Base-by-base conservation (phyloP, 345 rosid genomes). In the Citrus sp. region DNA sequence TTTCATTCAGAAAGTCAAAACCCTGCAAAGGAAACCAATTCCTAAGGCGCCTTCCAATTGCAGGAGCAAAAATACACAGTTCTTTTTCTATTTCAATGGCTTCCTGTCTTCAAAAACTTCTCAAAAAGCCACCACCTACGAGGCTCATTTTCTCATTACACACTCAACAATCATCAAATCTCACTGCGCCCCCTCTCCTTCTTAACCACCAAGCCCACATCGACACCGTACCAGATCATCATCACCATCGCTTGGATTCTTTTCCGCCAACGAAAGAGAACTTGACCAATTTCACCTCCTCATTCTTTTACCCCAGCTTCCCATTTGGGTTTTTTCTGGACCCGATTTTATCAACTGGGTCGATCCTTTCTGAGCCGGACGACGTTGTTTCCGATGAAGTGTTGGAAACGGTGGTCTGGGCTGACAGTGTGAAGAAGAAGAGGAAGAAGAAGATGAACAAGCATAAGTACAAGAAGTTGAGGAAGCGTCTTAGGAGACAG, bases 371-470 rank as follows among this genome's bases (percentile, higher is more conserved):
- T 49, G 85, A 79, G 25, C 37, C 66, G 28, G 76, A 73, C 21
- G 80, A 74, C 49, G 84, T 27, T 0, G 73, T 4, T 16, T 54
- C 69, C 5, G 70, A 81, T 27, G 76, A 68, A 46, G 83, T 63
- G 40, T 72, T 37, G 22, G 69, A 58, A 58, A 77, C 67, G 66
- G 0, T 90, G 74, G 0, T 88, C 74, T 80, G 92, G 87, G 89
- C 93, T 22, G 92, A 90, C 70, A 88, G 92, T 73, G 90, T 88
- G 80, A 90, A 90, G 88, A 90, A 90, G 87, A 90, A 88, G 85
- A 82, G 93, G 86, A 90, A 90, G 89, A 88, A 80, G 87, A 88
- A 90, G 88, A 90, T 90, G 93, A 90, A 88, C 87, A 88, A 90
- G 81, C 93, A 86, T 80, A 88, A 88, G 83, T 88, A 84, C 59